Evolutionary conservation across 2,329 filamentous ascomycete species (phyloP).

Genomic region (Ilyonectria destructans): DNA sequence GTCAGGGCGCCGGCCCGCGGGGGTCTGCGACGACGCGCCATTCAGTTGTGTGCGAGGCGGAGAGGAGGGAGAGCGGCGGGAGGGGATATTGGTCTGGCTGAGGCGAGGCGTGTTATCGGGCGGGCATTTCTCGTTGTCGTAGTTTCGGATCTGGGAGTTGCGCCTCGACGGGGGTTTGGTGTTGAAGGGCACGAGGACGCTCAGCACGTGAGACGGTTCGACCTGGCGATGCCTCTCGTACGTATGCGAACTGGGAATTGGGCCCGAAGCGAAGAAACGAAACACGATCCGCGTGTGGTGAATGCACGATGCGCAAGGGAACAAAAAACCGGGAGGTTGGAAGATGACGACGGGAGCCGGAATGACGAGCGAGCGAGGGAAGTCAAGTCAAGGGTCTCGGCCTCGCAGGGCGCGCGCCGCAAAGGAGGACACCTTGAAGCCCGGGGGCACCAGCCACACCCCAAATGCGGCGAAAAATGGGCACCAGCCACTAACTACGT

Average conservation of each 20-base stretch:
- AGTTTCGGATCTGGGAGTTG: slow-evolving; percentile 16
- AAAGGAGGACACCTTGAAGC: slow-evolving; percentile 5
- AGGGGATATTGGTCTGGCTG: not conserved
- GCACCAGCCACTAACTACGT: too few relatives aligned
- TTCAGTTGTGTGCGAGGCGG: slow-evolving; percentile 42
- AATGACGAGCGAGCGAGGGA: not conserved
- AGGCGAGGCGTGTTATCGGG: slow-evolving; percentile 33
- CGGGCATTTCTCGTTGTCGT: slow-evolving; percentile 41
- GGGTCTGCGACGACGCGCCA: slow-evolving; percentile 72
- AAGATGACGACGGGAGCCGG: not conserved
- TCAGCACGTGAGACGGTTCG: not conserved
- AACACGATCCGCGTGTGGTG: not conserved
- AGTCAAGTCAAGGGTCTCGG: not conserved
- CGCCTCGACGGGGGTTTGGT: slow-evolving; percentile 8
- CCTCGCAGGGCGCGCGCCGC: too few relatives aligned
- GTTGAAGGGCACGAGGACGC: not conserved
- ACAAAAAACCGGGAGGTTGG: not conserved
- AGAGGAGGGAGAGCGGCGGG: not conserved
- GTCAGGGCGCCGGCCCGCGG: slow-evolving; percentile 73
- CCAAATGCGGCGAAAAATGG: not conserved
- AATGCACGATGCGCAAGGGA: not conserved
- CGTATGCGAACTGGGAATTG: not conserved
- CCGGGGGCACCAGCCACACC: slow-evolving; percentile 9
- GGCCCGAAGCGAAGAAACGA: slow-evolving; percentile 1
- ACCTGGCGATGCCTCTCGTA: too few relatives aligned